Conservation (phyloP, 768 basidiomycete species). For the Steccherinum ochraceum region DNA sequence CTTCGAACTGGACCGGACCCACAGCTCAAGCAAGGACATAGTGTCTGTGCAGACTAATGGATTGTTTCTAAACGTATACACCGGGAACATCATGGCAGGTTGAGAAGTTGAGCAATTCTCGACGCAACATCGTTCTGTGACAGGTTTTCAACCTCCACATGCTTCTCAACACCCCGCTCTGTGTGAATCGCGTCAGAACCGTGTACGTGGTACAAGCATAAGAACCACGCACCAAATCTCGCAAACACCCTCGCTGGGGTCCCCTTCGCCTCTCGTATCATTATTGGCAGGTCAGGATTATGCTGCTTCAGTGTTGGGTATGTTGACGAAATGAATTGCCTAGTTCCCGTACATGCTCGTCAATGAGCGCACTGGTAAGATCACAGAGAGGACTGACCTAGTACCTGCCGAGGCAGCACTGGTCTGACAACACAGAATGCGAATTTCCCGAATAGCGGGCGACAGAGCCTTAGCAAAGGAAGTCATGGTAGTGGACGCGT, state of each 20-base stretch:
- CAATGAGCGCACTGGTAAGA: constrained; percentile 1
- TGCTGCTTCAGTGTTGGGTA: constrained; percentile 74
- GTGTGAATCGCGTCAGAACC: not conserved
- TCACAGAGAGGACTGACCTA: constrained; percentile 40
- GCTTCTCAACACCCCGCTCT: constrained; percentile 80
- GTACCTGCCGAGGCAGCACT: constrained; percentile 73
- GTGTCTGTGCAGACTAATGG: too few species aligned
- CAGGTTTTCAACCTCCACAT: constrained; percentile 75
- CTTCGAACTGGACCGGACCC: too few species aligned
- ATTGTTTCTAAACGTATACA: too few species aligned
- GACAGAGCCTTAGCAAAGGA: constrained; percentile 69
- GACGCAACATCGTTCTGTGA: constrained; percentile 65
- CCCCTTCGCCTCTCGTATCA: constrained; percentile 74
- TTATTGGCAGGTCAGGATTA: constrained; percentile 81
- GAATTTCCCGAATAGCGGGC: constrained; percentile 74
- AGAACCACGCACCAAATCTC: constrained; percentile 61
- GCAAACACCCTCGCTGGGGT: constrained; percentile 82
- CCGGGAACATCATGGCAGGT: constrained; percentile 14
- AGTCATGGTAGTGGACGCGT: constrained; percentile 8
- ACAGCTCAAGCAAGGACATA: too few species aligned
- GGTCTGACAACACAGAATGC: constrained; percentile 75
- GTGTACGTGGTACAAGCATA: not conserved
- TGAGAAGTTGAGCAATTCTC: constrained; percentile 60
- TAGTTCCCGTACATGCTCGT: constrained; percentile 21
- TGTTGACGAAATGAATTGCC: constrained; percentile 72